Conservation (phyloP, 2,329 filamentous ascomycete species). For the Macroventuria anomochaeta region DNA sequence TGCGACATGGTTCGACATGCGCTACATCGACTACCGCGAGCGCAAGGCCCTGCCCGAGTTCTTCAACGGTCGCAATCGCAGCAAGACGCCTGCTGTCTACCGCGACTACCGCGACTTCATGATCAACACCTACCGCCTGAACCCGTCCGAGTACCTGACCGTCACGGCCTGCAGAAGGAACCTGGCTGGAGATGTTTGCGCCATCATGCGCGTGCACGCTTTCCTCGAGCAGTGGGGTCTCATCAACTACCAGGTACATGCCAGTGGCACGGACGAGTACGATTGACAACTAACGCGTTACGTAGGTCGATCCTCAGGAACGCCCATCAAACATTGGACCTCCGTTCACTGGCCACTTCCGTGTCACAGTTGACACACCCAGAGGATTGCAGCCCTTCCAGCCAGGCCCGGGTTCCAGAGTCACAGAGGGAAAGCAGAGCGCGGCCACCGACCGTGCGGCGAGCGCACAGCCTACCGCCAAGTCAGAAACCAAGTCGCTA, state of each 20-base stretch:
- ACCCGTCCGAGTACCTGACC: slow-evolving; percentile 94
- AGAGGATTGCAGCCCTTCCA: slow-evolving; percentile 95
- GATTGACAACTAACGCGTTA: slow-evolving; percentile 2
- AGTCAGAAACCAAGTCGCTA: slow-evolving; percentile 87
- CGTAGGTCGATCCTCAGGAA: slow-evolving; percentile 95
- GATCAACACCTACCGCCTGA: slow-evolving; percentile 98
- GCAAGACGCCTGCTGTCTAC: slow-evolving; percentile 96
- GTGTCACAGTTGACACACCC: slow-evolving; percentile 93
- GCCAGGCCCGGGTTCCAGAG: slow-evolving; percentile 75
- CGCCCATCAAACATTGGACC: slow-evolving; percentile 94
- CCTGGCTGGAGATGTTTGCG: slow-evolving; percentile 94
- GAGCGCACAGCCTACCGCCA: slow-evolving; percentile 68
- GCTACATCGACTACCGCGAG: slow-evolving; percentile 86
- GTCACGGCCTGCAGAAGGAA: slow-evolving; percentile 96
- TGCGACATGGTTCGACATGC: slow-evolving; percentile 99
- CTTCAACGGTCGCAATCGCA: slow-evolving; percentile 97
- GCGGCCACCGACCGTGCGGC: slow-evolving; percentile 75
- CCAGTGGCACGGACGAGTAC: background rate
- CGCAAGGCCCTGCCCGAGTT: slow-evolving; percentile 95
- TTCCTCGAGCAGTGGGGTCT: slow-evolving; percentile 99
- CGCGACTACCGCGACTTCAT: slow-evolving; percentile 99
- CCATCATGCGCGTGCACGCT: slow-evolving; percentile 97
- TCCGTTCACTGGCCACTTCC: slow-evolving; percentile 97
- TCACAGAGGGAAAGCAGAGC: slow-evolving; percentile 66
- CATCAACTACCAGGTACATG: slow-evolving; percentile 93